phyloP scores from a whole-genome alignment of 2,329 filamentous ascomycete genomes.

The Colletotrichum magnum region DNA sequence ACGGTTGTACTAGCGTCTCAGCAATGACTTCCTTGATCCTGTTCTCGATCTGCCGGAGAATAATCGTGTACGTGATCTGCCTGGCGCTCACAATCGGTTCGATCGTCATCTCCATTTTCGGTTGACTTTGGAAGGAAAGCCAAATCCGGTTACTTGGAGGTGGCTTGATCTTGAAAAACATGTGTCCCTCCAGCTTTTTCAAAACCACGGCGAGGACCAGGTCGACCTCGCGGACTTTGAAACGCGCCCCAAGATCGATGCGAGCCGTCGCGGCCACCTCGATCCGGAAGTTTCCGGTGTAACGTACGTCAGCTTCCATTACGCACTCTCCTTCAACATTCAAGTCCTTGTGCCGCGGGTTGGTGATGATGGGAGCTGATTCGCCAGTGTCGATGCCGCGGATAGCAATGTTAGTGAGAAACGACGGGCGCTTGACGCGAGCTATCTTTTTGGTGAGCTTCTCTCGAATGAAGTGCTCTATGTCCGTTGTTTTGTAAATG shows the following conservation, averaged over 20 bases:
- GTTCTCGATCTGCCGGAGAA: slow-evolving; percentile 93
- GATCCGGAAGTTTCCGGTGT: slow-evolving; percentile 89
- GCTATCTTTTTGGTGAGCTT: slow-evolving; percentile 98
- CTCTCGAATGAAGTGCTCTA: slow-evolving; percentile 83
- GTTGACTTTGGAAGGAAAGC: slow-evolving; percentile 94
- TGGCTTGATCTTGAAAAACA: slow-evolving; percentile 90
- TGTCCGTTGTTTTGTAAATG: slow-evolving; percentile 85
- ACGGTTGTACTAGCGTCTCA: slow-evolving; percentile 91
- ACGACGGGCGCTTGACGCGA: slow-evolving; percentile 90
- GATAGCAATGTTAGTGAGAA: slow-evolving; percentile 88
- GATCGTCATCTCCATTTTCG: slow-evolving; percentile 93
- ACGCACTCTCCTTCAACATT: slow-evolving; percentile 93
- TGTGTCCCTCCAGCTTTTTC: slow-evolving; percentile 87
- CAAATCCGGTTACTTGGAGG: slow-evolving; percentile 97
- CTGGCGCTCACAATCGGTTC: slow-evolving; percentile 95
- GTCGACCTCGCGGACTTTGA: slow-evolving; percentile 92
- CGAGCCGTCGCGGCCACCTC: slow-evolving; percentile 94
- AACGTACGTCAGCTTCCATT: slow-evolving; percentile 88
- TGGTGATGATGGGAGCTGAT: slow-evolving; percentile 88
- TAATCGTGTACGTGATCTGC: slow-evolving; percentile 94
- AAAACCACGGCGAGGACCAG: slow-evolving; percentile 88
- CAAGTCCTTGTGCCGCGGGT: slow-evolving; percentile 88
- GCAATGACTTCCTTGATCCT: slow-evolving; percentile 94
- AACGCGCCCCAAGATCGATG: slow-evolving; percentile 88
- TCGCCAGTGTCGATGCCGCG: slow-evolving; percentile 89